Evolutionary conservation across 345 rosid species (phyloP), one percentile per base, ranked within the genome.

Genomic region (Gossypium longicalyx): DNA sequence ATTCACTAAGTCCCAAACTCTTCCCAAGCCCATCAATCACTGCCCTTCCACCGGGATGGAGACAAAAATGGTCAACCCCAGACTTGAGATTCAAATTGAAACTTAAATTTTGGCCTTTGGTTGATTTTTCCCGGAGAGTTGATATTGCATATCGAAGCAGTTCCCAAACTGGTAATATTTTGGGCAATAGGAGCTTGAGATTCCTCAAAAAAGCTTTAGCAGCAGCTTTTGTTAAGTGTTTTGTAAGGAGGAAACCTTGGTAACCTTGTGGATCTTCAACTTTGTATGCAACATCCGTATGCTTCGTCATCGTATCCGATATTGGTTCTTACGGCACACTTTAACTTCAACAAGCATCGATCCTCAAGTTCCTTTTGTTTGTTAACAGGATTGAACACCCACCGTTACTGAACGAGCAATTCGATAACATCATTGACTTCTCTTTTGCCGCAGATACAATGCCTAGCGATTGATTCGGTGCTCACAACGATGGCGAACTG

Each of bases 21-120:
- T 79, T 60, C 0, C 97, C 94, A 1, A 88, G 81, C 12, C 88
- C 93, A 58, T 93, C 93, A 8, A 91, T 89, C 51, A 91, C 97
- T 0, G 97, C 98, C 83, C 86, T 91, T 20, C 98, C 97, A 3
- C 98, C 98, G 0, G 98, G 89, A 78, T 93, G 98, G 17, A 93
- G 84, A 49, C 98, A 93, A 77, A 93, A 91, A 41, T 91, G 98
- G 11, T 91, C 93, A 0, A 93, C 81, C 19, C 97, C 97, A 1
- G 91, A 49, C 66, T 82, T 88, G 72, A 93, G 84, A 77, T 93
- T 87, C n/a, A 93, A 75, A 41, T 75, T 82, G 27, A 19, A n/a
- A 4, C 29, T 43, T 2, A 43, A 41, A 52, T 4, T 27, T 52
- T 52, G 41, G 19, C n/a, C 20, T 41, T 38, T 71, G 25, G 29